phyloP scores from a whole-genome alignment of 768 basidiomycete species.

The Pluteus cervinus region DNA sequence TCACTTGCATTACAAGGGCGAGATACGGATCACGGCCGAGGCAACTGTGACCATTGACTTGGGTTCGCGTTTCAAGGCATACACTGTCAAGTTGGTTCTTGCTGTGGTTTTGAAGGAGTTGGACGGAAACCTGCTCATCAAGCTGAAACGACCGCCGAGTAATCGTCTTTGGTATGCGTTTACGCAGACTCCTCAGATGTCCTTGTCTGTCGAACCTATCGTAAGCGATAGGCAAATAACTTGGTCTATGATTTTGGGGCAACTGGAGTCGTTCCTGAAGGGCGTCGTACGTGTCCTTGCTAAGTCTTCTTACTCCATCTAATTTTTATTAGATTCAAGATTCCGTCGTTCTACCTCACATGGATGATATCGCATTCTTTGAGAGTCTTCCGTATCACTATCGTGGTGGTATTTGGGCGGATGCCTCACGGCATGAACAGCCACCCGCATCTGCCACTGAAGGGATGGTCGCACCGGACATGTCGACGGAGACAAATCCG shows the following conservation, averaged over 20 bases:
- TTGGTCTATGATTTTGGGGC: conserved; percentile 86
- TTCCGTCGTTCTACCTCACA: conserved; percentile 92
- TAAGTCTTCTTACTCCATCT: conserved; percentile 6
- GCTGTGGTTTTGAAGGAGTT: conserved; percentile 85
- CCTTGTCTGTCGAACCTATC: conserved; percentile 85
- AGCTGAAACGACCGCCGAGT: conserved; percentile 91
- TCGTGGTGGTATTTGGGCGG: conserved; percentile 88
- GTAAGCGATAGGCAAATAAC: conserved; percentile 94
- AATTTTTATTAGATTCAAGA: conserved; percentile 67
- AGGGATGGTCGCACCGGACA: too few relatives aligned
- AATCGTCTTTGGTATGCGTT: conserved; percentile 97
- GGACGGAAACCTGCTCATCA: conserved; percentile 86
- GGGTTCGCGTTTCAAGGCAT: conserved; percentile 80
- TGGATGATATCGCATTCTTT: conserved; percentile 98
- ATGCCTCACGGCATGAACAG: conserved; percentile 50
- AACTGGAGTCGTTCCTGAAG: conserved; percentile 83
- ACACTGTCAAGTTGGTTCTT: conserved; percentile 83
- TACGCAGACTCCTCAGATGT: conserved; percentile 83
- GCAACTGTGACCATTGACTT: conserved; percentile 85
- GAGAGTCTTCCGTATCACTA: conserved; percentile 58
- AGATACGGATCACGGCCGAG: conserved; percentile 83
- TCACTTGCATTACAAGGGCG: conserved; percentile 78
- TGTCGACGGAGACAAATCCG: too few relatives aligned
- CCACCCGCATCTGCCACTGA: too few relatives aligned
- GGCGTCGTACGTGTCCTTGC: conserved; percentile 60